Evolutionary conservation across 495 filamentous ascomycete species (phyloP), one percentile per base, ranked within the genome.

Genomic region (Cercophora newfieldiana): DNA sequence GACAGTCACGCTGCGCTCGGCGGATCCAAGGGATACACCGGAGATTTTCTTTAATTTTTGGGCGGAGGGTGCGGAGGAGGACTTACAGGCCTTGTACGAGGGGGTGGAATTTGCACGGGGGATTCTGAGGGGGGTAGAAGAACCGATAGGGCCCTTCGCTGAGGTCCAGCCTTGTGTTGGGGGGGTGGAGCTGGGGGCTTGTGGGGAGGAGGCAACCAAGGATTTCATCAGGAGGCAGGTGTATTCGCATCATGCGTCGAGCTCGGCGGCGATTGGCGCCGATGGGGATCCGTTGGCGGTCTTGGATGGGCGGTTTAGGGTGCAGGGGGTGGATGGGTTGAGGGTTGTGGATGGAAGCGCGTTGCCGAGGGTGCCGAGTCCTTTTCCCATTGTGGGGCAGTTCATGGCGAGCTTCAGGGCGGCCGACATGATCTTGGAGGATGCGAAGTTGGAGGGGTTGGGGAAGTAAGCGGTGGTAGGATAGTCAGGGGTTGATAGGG

Each of bases 321-420:
- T 57, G 24, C 24, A 25, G 1, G 26, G 54, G 24, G 28, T 31
- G 24, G 28, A 57, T 5, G 54, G 54, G 54, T 53, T 53, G 50
- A 53, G 50, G 50, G 50, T 53, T 5, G 50, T 57, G 24, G 54
- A 57, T 57, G 54, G 54, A 25, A 57, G 54, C 30, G 54, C 54
- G 24, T 18, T 57, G 54, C 54, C 26, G 28, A 28, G 54, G 24
- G 54, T 57, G 54, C 54, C 54, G 54, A 57, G 54, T 30, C 54
- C 54, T 12, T 57, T 57, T 57, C 54, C 54, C 24, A 57, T 57
- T 28, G 26, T 57, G 24, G 54, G 54, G 54, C 25, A 7, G 54
- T 57, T 28, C 14, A 57, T 57, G 54, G 54, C 16, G 54, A 57
- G 54, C 22, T 29, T 29, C 8, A 57, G 19, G 28, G 54, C 54